Evolutionary conservation across 306 rosid genomes (phyloP), one percentile per base, ranked within the genome.

Genomic region (Rubus parviflorus): DNA sequence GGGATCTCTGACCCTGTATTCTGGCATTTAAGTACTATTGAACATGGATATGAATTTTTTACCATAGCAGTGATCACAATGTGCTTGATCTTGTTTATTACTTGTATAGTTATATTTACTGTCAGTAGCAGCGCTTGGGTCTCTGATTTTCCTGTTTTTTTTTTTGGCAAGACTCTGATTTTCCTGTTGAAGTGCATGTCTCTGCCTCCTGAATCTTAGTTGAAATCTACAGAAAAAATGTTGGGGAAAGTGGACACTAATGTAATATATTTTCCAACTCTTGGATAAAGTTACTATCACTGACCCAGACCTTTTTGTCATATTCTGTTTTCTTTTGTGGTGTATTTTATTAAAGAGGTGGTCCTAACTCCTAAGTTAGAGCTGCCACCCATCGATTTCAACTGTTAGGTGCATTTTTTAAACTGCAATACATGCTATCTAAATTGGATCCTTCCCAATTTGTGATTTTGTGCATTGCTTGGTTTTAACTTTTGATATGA

Each of bases 271-370:
- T 22, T 46, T 22, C 43, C 16, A 47, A 12, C 46, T 75, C 52
- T 25, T 70, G 58, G 35, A 42, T 68, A 62, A 23, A 25, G 17
- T 72, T 51, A 49, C 72, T 14, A 17, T 51, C 48, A 48, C 45
- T 45, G 81, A 57, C 70, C 78, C 58, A 57, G 37, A 49, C 16
- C 37, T 56, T 69, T 70, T 77, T 77, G 76, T 41, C 72, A 78
- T 49, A 9, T 62, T 62, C 72, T 70, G 69, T 61, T 54, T 22
- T 61, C 81, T 49, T 13, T 37, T 72, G 38, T 53, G 38, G 49
- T 40, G 3, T 78, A 41, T 52, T 65, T 57, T 60, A 46, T 78
- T 22, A 10, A 19, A 7, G 62, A 61, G 45, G 72, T 70, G 72
- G 65, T 43, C 51, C 76, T 7, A 48, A 20, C 54, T 43, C 51